Percentiles rank a stretch among this genome's conserved stretches.
Conservation (phyloP, 768 basidiomycete genomes). For the Termitomyces sp. region DNA sequence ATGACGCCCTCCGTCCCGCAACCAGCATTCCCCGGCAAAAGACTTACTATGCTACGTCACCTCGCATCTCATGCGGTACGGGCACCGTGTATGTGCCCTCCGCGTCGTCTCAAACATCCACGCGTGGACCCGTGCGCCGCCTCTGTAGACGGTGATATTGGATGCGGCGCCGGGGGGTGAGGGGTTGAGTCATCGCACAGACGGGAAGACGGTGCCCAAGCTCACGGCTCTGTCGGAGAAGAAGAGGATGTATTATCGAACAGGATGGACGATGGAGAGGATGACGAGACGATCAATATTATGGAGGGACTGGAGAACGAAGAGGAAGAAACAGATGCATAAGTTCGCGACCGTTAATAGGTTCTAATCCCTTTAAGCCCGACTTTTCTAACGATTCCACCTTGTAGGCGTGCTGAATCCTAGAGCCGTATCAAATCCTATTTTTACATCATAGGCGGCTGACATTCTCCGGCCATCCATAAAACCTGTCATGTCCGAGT, state of each 20-base stretch:
- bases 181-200: constrained; percentile 50
- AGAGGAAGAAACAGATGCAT: too few species aligned
- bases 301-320: too few species aligned
- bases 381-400: too few species aligned
- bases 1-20: constrained; percentile 1
- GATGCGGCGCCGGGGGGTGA: constrained; percentile 70
- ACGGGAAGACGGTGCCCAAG: constrained; percentile 61
- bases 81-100: constrained; percentile 59
- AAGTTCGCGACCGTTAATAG: too few species aligned
- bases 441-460: too few species aligned
- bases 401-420: too few species aligned
- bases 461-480: too few species aligned
- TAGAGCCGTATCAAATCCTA: too few species aligned
- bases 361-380: too few species aligned
- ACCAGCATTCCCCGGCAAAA: constrained; percentile 49
- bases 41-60: constrained; percentile 71
- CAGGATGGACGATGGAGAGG: too few species aligned
- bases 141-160: constrained; percentile 75
- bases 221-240: constrained; percentile 78
- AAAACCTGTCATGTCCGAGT: too few species aligned
- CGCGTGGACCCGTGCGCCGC: constrained; percentile 70
- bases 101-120: constrained; percentile 58
- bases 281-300: too few species aligned
- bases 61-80: constrained; percentile 57
- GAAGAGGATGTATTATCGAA: constrained; percentile 66